Evolutionary conservation across 2,329 filamentous ascomycete genomes (phyloP).

Genomic region (Shiraia sp.): DNA sequence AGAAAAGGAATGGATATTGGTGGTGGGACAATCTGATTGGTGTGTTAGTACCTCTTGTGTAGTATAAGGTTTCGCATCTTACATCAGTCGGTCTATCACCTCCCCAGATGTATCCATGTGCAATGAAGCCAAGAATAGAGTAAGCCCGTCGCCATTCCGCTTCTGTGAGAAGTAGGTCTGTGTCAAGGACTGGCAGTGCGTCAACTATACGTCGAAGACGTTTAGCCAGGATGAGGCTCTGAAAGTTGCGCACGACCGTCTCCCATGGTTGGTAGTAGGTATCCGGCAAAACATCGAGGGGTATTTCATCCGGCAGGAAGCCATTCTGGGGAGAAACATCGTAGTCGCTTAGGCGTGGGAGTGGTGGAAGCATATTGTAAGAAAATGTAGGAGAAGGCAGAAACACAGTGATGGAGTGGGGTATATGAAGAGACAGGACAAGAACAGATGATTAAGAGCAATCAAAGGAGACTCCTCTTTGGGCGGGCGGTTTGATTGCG

Average conservation of each 20-base stretch:
- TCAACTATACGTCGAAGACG: slow-evolving; percentile 81
- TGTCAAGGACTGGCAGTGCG: slow-evolving; percentile 79
- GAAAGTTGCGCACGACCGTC: slow-evolving; percentile 79
- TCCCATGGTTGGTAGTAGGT: slow-evolving; percentile 97
- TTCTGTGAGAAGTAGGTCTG: slow-evolving; percentile 77
- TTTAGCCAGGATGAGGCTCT: slow-evolving; percentile 82
- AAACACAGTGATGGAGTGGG: background rate
- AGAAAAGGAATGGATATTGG: slow-evolving; percentile 83
- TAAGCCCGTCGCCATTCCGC: slow-evolving; percentile 92
- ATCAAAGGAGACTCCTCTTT: too few species aligned
- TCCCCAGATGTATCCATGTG: slow-evolving; percentile 90
- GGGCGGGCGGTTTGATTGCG: too few species aligned
- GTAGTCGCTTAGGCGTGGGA: slow-evolving; percentile 69
- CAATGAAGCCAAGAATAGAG: slow-evolving; percentile 74
- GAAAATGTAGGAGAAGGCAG: background rate
- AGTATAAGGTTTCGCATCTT: slow-evolving; percentile 11
- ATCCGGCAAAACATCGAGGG: slow-evolving; percentile 79
- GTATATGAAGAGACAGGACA: background rate
- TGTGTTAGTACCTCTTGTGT: slow-evolving; percentile 17
- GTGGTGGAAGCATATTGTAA: slow-evolving; percentile 46
- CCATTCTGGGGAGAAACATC: slow-evolving; percentile 78
- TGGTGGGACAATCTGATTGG: slow-evolving; percentile 67
- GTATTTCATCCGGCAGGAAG: slow-evolving; percentile 82
- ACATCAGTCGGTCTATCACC: slow-evolving; percentile 75
- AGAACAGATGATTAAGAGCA: too few species aligned